Evolutionary conservation across 345 rosid genomes (phyloP), one percentile per base, ranked within the genome.

Genomic region (Populus simonii): DNA sequence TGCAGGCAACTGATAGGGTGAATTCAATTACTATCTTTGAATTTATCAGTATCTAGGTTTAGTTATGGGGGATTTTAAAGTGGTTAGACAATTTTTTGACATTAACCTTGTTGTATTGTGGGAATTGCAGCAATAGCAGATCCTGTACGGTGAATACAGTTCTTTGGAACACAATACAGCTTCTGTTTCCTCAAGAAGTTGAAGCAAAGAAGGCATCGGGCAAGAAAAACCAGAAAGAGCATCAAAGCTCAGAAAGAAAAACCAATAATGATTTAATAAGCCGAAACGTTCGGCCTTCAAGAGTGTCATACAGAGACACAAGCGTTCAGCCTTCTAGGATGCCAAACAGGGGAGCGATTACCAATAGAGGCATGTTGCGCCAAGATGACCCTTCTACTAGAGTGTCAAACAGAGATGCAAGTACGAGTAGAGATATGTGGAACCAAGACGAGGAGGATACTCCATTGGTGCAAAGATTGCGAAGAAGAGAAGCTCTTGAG

Each of bases 141-240:
- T 89, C 92, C 78, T 93, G 95, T 84, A 91, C 94, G 1, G 89
- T 96, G 35, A 92, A 93, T 86, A 92, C 99, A 0, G 97, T 96
- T 83, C 92, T 93, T 75, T 96, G 96, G 99, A 96, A 96, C 87
- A 96, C 98, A 41, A 93, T 96, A 66, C 98, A 93, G 85, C 98
- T 96, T 79, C 82, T 93, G 76, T 93, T 96, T 69, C 97, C 99
- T 0, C 81, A 87, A 79, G 99, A 96, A 81, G 88, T 96, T 3
- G 97, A 90, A 83, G 86, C 93, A 72, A 90, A 97, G 77, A 89
- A 88, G 84, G 93, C 90, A 36, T 74, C 87, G 66, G 78, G 79
- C 35, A 53, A 27, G 70, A 84, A 74, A 47, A 70, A 45, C 73
- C 59, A 61, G 36, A 84, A 77, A 78, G 80, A 86, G 49, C 41